Conservation (phyloP, 306 rosid genomes). For the Casuarina glauca region DNA sequence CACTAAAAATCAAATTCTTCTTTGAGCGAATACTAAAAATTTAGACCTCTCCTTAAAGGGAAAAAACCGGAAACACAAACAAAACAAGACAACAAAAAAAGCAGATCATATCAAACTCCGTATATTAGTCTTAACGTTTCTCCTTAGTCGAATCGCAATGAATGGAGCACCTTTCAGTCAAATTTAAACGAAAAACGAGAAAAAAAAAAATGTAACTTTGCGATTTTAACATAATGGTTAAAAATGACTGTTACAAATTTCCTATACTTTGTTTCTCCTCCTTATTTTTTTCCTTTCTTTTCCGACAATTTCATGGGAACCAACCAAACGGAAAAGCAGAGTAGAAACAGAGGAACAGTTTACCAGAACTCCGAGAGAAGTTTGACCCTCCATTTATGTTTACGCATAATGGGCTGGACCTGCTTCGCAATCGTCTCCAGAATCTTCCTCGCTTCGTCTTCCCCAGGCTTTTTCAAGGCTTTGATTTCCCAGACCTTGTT, state of each 20-base stretch:
- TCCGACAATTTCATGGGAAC: neutral
- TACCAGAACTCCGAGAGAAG: conserved; percentile 86
- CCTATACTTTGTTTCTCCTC: neutral
- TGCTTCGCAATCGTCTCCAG: conserved; percentile 85
- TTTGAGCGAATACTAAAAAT: neutral
- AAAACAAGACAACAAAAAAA: neutral
- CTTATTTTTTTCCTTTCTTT: neutral
- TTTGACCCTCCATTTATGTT: conserved; percentile 88
- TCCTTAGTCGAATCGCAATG: neutral
- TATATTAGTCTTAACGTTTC: neutral
- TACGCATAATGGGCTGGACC: conserved; percentile 92
- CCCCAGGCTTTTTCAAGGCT: conserved; percentile 65
- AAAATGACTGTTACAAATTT: neutral
- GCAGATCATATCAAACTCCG: neutral
- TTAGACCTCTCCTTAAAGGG: neutral
- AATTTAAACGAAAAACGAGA: neutral
- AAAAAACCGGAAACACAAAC: neutral
- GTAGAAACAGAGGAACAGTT: neutral
- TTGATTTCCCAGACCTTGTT: conserved; percentile 88
- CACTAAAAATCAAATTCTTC: neutral
- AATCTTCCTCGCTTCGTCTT: conserved; percentile 69
- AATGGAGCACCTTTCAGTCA: neutral
- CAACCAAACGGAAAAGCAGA: neutral
- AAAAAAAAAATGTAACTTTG: neutral
- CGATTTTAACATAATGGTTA: neutral